A percentile compares a stretch with the other conserved stretches of the same genome.
phyloP scores from a whole-genome alignment of 345 rosid species.

The Atalantia buxifolia region DNA sequence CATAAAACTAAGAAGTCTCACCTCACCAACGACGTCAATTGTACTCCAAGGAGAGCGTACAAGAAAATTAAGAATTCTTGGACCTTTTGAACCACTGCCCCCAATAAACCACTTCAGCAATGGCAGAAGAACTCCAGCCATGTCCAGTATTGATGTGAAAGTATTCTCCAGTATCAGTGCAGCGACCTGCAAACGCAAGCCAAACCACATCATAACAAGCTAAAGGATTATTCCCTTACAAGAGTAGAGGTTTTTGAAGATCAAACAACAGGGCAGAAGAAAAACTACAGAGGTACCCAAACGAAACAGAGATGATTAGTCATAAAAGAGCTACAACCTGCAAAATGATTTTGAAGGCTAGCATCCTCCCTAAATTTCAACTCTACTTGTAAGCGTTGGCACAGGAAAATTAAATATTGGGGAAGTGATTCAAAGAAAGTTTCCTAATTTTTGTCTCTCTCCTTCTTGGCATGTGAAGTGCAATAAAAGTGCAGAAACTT shows the following conservation, averaged over 20 bases:
- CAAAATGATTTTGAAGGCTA: too few species aligned
- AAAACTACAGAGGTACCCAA: not conserved
- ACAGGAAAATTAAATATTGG: too few species aligned
- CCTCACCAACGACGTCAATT: constrained; percentile 81
- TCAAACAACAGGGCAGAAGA: not conserved
- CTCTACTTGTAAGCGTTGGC: too few species aligned
- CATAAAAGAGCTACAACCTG: not conserved
- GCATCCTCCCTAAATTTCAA: too few species aligned
- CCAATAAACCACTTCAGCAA: constrained; percentile 98
- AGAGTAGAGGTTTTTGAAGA: not conserved
- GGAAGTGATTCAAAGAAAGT: too few species aligned
- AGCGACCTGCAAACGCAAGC: constrained; percentile 50
- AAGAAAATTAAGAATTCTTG: constrained; percentile 77
- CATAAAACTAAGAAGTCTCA: constrained; percentile 26
- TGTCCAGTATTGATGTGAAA: constrained; percentile 95
- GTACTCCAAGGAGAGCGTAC: constrained; percentile 99
- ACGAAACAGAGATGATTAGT: not conserved
- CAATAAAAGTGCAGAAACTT: too few species aligned
- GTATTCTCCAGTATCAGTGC: constrained; percentile 91
- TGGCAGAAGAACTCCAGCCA: constrained; percentile 96
- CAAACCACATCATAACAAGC: constrained; percentile 2
- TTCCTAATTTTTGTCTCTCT: too few species aligned
- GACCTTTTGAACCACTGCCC: constrained; percentile 70
- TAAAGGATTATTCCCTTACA: not conserved
- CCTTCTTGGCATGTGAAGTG: too few species aligned